Evolutionary conservation across 2,329 filamentous ascomycete species (phyloP), one percentile per base, ranked within the genome.

Genomic region (Neoascochyta sp.): DNA sequence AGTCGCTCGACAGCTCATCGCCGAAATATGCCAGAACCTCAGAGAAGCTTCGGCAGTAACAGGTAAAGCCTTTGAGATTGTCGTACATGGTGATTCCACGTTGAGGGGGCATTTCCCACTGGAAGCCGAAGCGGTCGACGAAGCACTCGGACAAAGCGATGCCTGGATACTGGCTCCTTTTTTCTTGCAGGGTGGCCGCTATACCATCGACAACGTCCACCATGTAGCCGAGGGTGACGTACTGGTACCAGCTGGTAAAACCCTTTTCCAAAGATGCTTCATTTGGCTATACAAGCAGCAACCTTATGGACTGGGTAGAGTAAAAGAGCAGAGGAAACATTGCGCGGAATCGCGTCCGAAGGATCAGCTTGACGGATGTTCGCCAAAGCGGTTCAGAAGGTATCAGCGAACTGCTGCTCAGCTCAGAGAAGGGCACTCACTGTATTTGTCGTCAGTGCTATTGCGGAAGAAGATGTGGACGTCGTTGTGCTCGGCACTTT

Each of bases 181-280:
- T 52, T 80, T 80, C 48, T 60, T 71, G 3, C 74, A 80, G 41
- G 76, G 76, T 5, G 75, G 76, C 0, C 52, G 76, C 3, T 73
- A 72, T 23, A 80, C 75, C 0, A 74, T 78, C 9, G 49, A 70
- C 16, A 70, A 79, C 45, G 65, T 78, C 1, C 75, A 79, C 46
- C 79, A 78, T 34, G 75, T 79, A 6, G 66, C 68, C 1, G 74
- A 78, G 24, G 68, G 67, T 0, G 67, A 69, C 1, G 46, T 43
- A 1, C 43, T 75, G 3, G 66, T 75, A 0, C 73, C 75, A 0
- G 73, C 74, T 0, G 70, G 66, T 0, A 58, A 68, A 17, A 78
- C 75, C 71, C 0, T 78, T 79, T 35, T 75, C 75, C 0, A 66
- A 65, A 16, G 75, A 79, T 39, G 74, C 73, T 0, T 73, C 73